These are phyloP conservation scores for Neurospora cerealis DNA, from an alignment of 495 filamentous ascomycete species.

Conservation along the genomic window DNA sequence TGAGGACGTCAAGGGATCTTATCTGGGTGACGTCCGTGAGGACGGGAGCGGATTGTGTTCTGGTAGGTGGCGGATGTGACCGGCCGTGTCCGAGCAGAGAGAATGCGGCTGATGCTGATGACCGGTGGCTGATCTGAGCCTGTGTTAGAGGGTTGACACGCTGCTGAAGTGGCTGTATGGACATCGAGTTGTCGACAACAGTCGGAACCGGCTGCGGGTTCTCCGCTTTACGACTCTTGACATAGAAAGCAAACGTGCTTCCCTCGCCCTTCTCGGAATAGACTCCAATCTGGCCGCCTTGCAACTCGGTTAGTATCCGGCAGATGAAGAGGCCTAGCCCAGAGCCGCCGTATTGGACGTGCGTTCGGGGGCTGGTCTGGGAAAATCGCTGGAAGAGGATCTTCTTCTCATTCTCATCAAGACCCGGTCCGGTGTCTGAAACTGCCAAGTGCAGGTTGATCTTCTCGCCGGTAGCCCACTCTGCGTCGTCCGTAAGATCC, in stretches of 20 bases:
- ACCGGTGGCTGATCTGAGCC: neutral
- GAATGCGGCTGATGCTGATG: neutral
- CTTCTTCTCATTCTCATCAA: constrained; percentile 63
- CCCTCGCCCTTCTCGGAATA: constrained; percentile 59
- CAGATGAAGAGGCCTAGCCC: constrained; percentile 80
- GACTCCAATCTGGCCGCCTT: constrained; percentile 79
- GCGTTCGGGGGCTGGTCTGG: constrained; percentile 65
- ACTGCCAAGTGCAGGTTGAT: constrained; percentile 68
- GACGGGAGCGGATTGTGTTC: constrained; percentile 10
- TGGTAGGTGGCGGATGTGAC: neutral
- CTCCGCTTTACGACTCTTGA: constrained; percentile 33
- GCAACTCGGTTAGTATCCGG: constrained; percentile 64
- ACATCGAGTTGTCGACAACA: neutral
- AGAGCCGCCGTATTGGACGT: constrained; percentile 73
- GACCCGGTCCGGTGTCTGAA: constrained; percentile 67
- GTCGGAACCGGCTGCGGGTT: neutral
- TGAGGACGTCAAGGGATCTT: constrained; percentile 40
- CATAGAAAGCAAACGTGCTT: constrained; percentile 78
- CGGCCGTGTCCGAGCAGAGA: neutral
- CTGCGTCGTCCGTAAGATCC: constrained; percentile 42
- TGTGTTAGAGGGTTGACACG: neutral
- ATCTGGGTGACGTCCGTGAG: neutral
- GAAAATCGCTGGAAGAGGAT: constrained; percentile 73
- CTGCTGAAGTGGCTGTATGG: neutral
- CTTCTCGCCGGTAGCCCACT: constrained; percentile 61